Evolutionary conservation across 495 filamentous ascomycete species (phyloP), one percentile per base, ranked within the genome.

Genomic region (Friedmanniomyces simplex): DNA sequence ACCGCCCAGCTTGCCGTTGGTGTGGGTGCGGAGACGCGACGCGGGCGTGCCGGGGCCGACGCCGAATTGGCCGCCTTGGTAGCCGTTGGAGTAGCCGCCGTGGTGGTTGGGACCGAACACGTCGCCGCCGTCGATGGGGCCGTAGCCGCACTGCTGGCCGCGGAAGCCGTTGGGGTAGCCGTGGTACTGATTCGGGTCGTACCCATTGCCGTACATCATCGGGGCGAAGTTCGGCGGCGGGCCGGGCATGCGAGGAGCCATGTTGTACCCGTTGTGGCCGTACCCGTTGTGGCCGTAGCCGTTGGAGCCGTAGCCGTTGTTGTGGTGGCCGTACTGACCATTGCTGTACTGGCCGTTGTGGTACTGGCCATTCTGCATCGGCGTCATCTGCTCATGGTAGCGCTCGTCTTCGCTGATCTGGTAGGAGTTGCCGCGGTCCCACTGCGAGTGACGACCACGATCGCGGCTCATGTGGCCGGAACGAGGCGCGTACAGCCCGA

Each of bases 371-470:
- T 52, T 21, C 14, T 32, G 51, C n/a, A 41, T 20, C 28, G 45
- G 42, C 22, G 45, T 13, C 12, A 12, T 14, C 2, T 51, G 20
- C 13, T 43, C 13, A n/a, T 50, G 3, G 51, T 39, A 60, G 43
- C 10, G 20, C 16, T 22, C 52, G 22, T 64, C 61, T 26, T 60
- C 57, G 2, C 41, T 41, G 14, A 57, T 52, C 57, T 60, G 57
- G 10, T 53, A 16, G 45, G 77, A 72, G 42, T 83, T 87, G 21
- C 86, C 86, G 42, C 86, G 83, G 61, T 89, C 86, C 67, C 77
- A 89, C 63, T 87, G 85, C 34, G 86, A 88, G 45, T 82, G 84
- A 58, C 84, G 83, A 50, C 84, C 83, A 57, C 85, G 84, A 68
- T 57, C 61, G 18, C 57, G 42, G 37, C 36, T 21, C 11, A 42